Percentiles rank a stretch among this genome's conserved stretches.
phyloP scores from a whole-genome alignment of 495 filamentous ascomycete species.

The Penicillium turbatum region DNA sequence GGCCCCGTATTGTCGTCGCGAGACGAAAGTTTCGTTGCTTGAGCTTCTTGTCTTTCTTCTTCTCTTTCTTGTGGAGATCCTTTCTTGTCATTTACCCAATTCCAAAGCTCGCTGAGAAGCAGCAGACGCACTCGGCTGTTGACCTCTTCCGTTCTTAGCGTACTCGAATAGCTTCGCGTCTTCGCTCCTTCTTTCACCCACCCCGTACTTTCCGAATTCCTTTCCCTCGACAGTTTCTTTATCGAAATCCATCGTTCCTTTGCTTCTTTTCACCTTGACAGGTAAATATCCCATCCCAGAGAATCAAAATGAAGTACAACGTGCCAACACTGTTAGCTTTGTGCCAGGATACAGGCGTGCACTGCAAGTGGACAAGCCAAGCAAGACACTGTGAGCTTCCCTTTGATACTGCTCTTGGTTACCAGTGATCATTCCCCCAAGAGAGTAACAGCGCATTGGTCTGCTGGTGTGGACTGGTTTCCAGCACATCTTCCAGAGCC shows the following conservation, averaged over 20 bases:
- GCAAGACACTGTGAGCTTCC: conserved; percentile 19
- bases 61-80: not conserved
- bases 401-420: not conserved
- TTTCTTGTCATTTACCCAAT: not conserved
- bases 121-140: not conserved
- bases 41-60: not conserved
- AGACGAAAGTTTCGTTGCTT: too few relatives aligned
- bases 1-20: not conserved
- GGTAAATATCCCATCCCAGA: conserved; percentile 2
- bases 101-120: not conserved
- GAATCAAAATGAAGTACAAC: conserved; percentile 37
- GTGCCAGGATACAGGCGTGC: conserved; percentile 26
- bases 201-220: not conserved
- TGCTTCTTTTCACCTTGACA: not conserved
- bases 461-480: not conserved
- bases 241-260: not conserved
- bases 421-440: not conserved
- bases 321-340: conserved; percentile 37
- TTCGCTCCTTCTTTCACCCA: not conserved
- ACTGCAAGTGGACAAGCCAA: conserved; percentile 23
- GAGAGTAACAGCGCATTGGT: not conserved
- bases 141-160: not conserved
- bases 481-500: not conserved
- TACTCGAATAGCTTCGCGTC: not conserved
- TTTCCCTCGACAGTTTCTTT: not conserved